Evolutionary conservation across 371 early-diverging fungal species (phyloP).

Genomic region (Syncephalastrum contaminatum): DNA sequence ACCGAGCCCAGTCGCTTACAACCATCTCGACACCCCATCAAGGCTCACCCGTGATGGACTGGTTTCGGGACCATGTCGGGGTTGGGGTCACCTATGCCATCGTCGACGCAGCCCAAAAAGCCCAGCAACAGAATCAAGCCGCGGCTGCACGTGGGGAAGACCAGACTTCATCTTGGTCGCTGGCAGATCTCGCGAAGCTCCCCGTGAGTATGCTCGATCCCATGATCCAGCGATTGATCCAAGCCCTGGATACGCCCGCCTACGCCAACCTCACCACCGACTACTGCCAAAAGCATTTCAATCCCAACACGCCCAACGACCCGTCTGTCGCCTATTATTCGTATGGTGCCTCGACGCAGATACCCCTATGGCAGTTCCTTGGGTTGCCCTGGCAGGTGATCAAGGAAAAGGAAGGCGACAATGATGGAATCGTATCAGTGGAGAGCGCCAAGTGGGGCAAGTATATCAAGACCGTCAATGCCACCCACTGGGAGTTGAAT

Average conservation of each 20-base stretch:
- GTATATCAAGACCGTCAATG: conserved; percentile 75
- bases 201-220: conserved; percentile 18
- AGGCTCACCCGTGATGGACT: conserved; percentile 90
- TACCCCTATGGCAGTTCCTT: conserved; percentile 52
- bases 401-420: conserved; percentile 76
- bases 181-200: conserved; percentile 11
- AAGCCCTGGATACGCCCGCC: conserved; percentile 80
- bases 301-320: conserved; percentile 81
- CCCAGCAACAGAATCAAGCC: conserved; percentile 19
- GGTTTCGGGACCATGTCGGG: conserved; percentile 79
- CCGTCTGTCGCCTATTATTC: conserved; percentile 79
- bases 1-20: conserved; percentile 72
- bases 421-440: conserved; percentile 90
- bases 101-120: conserved; percentile 17
- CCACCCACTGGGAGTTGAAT: conserved; percentile 86
- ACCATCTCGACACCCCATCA: conserved; percentile 93
- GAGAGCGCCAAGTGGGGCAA: conserved; percentile 84
- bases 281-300: conserved; percentile 80
- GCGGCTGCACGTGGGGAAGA: conserved; percentile 4
- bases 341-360: conserved; percentile 66
- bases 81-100: conserved; percentile 37
- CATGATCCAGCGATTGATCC: conserved; percentile 22
- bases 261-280: conserved; percentile 87
- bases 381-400: conserved; percentile 73
- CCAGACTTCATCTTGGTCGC: conserved; percentile 4